phyloP scores from a whole-genome alignment of 495 filamentous ascomycete species.

The Neurospora sublineolata region DNA sequence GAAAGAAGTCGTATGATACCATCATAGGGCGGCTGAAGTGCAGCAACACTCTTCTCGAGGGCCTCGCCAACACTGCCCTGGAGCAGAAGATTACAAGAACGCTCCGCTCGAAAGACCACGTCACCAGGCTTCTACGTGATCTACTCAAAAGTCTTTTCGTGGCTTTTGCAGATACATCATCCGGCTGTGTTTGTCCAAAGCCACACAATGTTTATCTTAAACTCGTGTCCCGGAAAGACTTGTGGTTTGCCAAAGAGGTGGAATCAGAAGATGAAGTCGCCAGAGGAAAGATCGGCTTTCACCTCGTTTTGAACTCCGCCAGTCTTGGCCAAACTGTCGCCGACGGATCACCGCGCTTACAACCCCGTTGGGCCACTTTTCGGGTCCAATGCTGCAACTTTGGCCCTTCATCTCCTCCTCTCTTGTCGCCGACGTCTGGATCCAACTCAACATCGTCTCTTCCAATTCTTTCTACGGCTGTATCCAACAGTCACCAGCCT shows the following conservation, averaged over 20 bases:
- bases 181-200: not conserved
- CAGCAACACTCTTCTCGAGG: not conserved
- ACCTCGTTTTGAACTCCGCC: not conserved
- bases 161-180: not conserved
- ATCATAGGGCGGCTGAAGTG: not conserved
- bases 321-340: not conserved
- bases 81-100: not conserved
- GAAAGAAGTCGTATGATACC: not conserved
- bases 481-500: not conserved
- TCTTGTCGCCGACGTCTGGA: not conserved
- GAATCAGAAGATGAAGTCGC: not conserved
- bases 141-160: not conserved
- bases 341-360: not conserved
- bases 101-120: not conserved
- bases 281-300: not conserved
- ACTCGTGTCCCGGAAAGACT: not conserved
- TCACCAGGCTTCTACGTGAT: not conserved
- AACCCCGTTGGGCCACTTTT: not conserved
- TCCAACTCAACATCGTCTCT: not conserved
- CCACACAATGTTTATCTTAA: not conserved
- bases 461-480: not conserved
- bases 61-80: not conserved
- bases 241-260: not conserved
- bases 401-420: not conserved
- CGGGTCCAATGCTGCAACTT: not conserved